Evolutionary conservation across 2,329 filamentous ascomycete genomes (phyloP), one percentile per base, ranked within the genome.

Genomic region (Colletotrichum echinochloae): DNA sequence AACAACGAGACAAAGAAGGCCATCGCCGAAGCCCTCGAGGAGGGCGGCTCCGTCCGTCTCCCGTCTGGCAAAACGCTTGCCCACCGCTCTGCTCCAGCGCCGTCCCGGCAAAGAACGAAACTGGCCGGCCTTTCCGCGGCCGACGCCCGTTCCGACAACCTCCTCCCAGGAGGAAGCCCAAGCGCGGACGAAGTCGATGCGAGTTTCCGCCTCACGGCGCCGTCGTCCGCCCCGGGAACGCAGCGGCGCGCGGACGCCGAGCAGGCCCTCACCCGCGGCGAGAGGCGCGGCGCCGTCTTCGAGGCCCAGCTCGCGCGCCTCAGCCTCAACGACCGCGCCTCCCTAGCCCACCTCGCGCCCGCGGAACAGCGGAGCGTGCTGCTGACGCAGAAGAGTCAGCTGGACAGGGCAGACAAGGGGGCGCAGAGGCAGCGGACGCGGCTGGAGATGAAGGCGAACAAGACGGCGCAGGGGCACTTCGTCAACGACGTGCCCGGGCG

Each of bases 61-160:
- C 77, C 81, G 0, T 83, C 81, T 0, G 81, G 82, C 5, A 81
- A 77, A 30, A 75, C 79, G 8, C 74, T 82, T 8, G 75, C 76
- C 14, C 76, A 76, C 54, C 77, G 79, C 26, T 76, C 75, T 6
- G 35, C 60, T 0, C 61, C 57, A 9, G 44, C 28, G 3, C 18
- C 67, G 3, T 41, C 57, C 2, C 65, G 68, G 9, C 64, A 59
- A 2, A 52, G 51, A 2, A 37, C 11, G 0, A 70, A 12, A 26
- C 4, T 9, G n/a, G n/a, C n/a, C 6, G 26, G 26, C n/a, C 9
- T n/a, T n/a, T n/a, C 62, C 11, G 5, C 12, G 2, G 12, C 20
- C 11, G 57, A 20, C 35, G 52, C 33, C 4, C 20, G 54, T 8
- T 8, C 28, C 30, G 33, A 51, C 5, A 52, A 56, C 9, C 52